A percentile compares a stretch with the other conserved stretches of the same genome.
Conservation (phyloP, 176 grass and related monocot species). For the Pontederia crassipes region DNA sequence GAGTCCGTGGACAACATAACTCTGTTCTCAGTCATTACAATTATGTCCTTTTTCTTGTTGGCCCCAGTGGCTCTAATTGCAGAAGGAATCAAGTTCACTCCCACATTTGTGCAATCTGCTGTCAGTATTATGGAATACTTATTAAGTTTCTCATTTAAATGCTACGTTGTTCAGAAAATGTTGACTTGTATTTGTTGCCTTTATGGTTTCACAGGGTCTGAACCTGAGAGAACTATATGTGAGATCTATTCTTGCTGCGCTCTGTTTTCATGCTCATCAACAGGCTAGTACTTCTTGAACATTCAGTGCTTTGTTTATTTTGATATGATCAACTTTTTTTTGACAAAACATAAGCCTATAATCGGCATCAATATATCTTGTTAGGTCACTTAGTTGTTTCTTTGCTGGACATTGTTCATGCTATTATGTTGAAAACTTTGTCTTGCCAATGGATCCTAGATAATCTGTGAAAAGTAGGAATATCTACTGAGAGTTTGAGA, state of each 20-base stretch:
- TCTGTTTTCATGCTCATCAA: constrained; percentile 97
- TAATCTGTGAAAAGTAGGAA: no score
- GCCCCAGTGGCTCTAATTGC: constrained; percentile 38
- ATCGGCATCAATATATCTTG: no score
- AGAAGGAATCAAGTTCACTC: constrained; percentile 69
- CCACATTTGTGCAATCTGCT: constrained; percentile 38
- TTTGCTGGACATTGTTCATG: no score
- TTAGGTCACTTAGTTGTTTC: no score
- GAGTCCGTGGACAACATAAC: constrained; percentile 66
- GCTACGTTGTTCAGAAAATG: background rate
- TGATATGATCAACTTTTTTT: background rate
- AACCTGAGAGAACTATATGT: constrained; percentile 61
- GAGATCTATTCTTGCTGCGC: constrained; percentile 57
- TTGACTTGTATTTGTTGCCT: background rate
- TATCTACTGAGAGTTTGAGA: no score
- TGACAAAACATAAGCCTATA: no score
- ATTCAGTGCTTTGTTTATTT: background rate
- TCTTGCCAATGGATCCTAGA: background rate
- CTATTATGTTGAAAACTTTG: background rate
- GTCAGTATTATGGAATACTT: constrained; percentile 13
- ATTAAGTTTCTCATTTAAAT: background rate
- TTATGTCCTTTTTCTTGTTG: constrained; percentile 56
- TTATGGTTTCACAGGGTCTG: constrained; percentile 48
- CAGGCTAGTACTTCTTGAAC: constrained; percentile 39
- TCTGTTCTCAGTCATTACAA: constrained; percentile 62